Evolutionary conservation across 306 rosid genomes (phyloP).

Genomic region (Quercus variabilis): DNA sequence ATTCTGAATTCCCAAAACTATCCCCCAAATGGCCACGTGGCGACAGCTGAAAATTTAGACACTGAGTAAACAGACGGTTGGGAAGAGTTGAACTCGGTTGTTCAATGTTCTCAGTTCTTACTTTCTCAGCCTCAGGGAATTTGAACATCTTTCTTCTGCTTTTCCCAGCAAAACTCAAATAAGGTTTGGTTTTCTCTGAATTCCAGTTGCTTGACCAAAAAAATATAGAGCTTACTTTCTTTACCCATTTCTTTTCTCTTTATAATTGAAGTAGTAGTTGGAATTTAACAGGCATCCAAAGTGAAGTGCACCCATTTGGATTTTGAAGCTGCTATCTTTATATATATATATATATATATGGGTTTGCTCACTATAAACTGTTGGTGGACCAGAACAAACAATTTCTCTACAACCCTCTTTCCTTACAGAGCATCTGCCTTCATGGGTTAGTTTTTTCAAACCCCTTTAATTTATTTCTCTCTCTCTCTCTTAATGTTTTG

Average conservation of each 20-base stretch:
- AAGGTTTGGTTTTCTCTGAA: neutral
- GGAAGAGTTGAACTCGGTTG: neutral
- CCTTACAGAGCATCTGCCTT: slow-evolving; percentile 23
- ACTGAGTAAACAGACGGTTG: neutral
- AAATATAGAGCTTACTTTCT: too few relatives aligned
- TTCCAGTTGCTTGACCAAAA: neutral
- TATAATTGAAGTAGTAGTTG: neutral
- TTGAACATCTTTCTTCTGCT: too few relatives aligned
- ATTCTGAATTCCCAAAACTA: neutral
- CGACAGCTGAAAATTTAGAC: neutral
- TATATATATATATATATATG: slow-evolving; percentile 12
- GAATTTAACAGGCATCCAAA: neutral
- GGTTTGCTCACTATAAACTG: slow-evolving; percentile 16
- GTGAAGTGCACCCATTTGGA: neutral
- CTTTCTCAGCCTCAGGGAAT: too few relatives aligned
- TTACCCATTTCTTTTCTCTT: neutral
- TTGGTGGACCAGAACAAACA: slow-evolving; percentile 6
- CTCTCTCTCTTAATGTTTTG: neutral
- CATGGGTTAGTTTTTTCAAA: slow-evolving; percentile 21
- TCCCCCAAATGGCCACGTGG: neutral
- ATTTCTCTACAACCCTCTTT: slow-evolving; percentile 5
- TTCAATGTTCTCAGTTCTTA: too few relatives aligned
- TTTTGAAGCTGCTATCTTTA: neutral
- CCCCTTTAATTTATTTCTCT: neutral
- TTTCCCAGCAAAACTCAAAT: neutral